phyloP scores from a whole-genome alignment of 768 basidiomycete genomes.

The Tulasnella sp. region DNA sequence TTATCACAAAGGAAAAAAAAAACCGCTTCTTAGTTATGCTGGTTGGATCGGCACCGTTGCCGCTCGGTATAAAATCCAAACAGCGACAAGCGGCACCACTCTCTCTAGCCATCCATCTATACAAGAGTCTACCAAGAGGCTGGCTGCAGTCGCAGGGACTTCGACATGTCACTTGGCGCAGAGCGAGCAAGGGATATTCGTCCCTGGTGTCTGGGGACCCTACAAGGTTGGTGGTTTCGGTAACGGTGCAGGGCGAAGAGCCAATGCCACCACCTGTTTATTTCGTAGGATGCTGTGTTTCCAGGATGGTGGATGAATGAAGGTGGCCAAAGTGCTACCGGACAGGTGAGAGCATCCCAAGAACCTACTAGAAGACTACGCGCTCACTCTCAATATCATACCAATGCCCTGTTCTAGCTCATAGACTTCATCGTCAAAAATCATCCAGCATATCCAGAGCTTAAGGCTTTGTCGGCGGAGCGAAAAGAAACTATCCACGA shows the following conservation, averaged over 20 bases:
- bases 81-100: constrained; percentile 36
- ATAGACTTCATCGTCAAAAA: constrained; percentile 93
- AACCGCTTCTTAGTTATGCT: constrained; percentile 41
- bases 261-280: background rate
- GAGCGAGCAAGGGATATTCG: constrained; percentile 74
- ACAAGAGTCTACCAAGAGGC: constrained; percentile 64
- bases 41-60: constrained; percentile 97
- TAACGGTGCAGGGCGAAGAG: background rate
- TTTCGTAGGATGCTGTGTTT: constrained; percentile 67
- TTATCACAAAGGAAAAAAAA: too few relatives aligned
- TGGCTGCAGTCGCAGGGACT: constrained; percentile 92
- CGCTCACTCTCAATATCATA: background rate
- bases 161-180: constrained; percentile 94
- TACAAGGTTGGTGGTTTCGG: constrained; percentile 44
- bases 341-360: constrained; percentile 45
- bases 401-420: constrained; percentile 36
- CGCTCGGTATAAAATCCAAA: constrained; percentile 44
- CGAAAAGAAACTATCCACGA: constrained; percentile 26
- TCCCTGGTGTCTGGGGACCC: constrained; percentile 83
- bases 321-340: constrained; percentile 96
- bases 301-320: constrained; percentile 99
- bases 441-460: constrained; percentile 70
- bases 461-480: constrained; percentile 52
- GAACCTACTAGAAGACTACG: background rate
- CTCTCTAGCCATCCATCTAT: constrained; percentile 49